Percentiles rank a stretch among this genome's conserved stretches.
Evolutionary conservation across 805 yeast genomes (phyloP).

Genomic region (Peterozyma toletana): DNA sequence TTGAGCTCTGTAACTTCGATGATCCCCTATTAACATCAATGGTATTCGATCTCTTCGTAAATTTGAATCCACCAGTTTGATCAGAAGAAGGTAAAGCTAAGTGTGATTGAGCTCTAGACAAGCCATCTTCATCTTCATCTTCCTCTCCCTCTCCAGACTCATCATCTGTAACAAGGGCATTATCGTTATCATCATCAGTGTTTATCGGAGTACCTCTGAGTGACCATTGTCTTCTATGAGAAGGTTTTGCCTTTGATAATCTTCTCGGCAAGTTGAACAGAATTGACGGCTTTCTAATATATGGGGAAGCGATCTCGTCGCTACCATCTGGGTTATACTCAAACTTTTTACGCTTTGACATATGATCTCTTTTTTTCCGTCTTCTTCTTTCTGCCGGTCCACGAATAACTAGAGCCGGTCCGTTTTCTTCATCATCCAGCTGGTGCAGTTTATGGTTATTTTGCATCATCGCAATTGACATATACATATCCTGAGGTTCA

Average conservation of each 20-base stretch:
- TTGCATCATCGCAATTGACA: constrained; percentile 78
- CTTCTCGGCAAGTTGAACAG: constrained; percentile 14
- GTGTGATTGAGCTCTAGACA: constrained; percentile 23
- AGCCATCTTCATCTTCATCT: constrained; percentile 9
- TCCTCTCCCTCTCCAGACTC: not conserved
- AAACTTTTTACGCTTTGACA: constrained; percentile 2
- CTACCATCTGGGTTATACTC: constrained; percentile 2
- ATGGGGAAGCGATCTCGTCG: not conserved
- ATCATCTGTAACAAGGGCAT: not conserved
- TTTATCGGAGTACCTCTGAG: not conserved
- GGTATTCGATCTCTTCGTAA: constrained; percentile 39
- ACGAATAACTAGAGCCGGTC: constrained; percentile 70
- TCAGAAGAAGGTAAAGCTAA: constrained; percentile 27
- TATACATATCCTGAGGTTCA: constrained; percentile 77
- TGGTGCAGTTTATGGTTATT: constrained; percentile 33
- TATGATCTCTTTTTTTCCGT: constrained; percentile 11
- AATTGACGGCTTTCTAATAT: constrained; percentile 10
- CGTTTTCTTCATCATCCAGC: constrained; percentile 43
- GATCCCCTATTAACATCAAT: constrained; percentile 26
- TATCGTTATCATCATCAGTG: constrained; percentile 6
- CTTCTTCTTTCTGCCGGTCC: constrained; percentile 71
- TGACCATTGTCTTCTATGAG: not conserved
- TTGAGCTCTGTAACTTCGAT: constrained; percentile 23
- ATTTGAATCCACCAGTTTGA: constrained; percentile 27
- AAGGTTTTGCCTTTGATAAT: constrained; percentile 1